Base-by-base conservation (phyloP, 148 eudicot species). In the Bassia scoparia region DNA sequence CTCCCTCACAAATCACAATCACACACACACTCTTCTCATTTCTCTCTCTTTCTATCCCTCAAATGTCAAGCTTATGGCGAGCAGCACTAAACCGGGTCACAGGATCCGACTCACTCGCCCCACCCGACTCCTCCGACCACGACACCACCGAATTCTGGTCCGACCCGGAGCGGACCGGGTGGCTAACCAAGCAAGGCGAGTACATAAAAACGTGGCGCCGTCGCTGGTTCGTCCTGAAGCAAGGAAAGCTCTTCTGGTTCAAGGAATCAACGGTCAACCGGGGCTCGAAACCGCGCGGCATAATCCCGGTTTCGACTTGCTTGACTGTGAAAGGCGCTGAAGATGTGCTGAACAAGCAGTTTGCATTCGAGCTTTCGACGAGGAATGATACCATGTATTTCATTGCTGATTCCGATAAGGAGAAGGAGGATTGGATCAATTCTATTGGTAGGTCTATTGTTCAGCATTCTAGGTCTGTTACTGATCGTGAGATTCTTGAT, bases 171-270 rank as follows among this genome's bases (percentile, higher is more conserved):
- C 86, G 96, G 16, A 31, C 78, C 79, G 96, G 98, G 1, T 93
- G 94, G 94, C 82, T 93, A 20, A 93, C 88, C 0, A 93, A 93
- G 69, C 98, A 93, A 78, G 98, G 98, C 71, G 94, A 93, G 80
- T 89, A 89, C 90, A 93, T 93, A 67, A 93, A 93, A 76, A 93
- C 98, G 21, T 93, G 98, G 98, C 87, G 98, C 0, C 88, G 94
- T 34, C 89, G 94, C 0, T 90, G 96, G 96, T 93, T 93, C 82
- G 86, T 93, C 0, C 77, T 93, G 21, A 93, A 90, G 62, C 92
- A 90, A 76, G 96, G 98, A 0, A 90, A 90, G 46, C 86, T 93
- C 37, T 93, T 93, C 81, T 93, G 98, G 98, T 93, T 93, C 87
- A 90, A 90, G 81, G 94, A 90, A 35, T 79, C 87, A 21, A 68